Base-by-base conservation (phyloP, 2,329 filamentous ascomycete species). In the Verruconis gallopava region DNA sequence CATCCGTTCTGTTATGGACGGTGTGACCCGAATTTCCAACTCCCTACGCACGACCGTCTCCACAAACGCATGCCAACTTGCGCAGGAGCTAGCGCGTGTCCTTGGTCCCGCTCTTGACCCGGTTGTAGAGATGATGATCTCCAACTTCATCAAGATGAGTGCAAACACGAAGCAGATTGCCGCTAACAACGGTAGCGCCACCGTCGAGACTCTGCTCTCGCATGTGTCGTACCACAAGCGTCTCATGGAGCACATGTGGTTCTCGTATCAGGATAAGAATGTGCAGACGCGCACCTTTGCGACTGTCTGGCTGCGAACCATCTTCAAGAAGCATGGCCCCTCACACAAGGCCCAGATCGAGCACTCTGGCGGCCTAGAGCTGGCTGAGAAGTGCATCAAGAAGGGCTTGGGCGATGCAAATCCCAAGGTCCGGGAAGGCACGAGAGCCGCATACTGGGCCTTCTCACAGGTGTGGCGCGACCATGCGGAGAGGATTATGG, bases 141-240 rank as follows among this genome's bases (percentile, higher is more conserved):
- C 94, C 55, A 81, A 77, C 20, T 76, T 95, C 51, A 77, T 96
- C 64, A 95, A 94, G 62, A 74, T 95, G 48, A 88, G 81, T 49
- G 85, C 79, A 6, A 79, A 79, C 18, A 93, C 89, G 37, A 98
- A 98, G 62, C 93, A 93, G 60, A 94, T 98, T 50, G 79, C 76
- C 44, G 85, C 85, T 1, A 80, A 93, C 53, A 79, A 82, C 48
- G 89, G 84, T 40, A 88, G 93, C 54, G 59, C 67, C 13, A 85
- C 83, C 0, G 79, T 94, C n/a, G 80, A 91, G 49, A 76, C 71
- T 15, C 79, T 98, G 40, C 73, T 96, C 48, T 74, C 77, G 47
- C 79, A 81, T 51, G 81, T 81, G 21, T 80, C 86, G 0, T 96
- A 89, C 62, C 88, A 73, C 47, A 67, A 71, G 46, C 80, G 86